phyloP scores from a whole-genome alignment of 768 basidiomycete genomes.

The Artomyces pyxidatus region DNA sequence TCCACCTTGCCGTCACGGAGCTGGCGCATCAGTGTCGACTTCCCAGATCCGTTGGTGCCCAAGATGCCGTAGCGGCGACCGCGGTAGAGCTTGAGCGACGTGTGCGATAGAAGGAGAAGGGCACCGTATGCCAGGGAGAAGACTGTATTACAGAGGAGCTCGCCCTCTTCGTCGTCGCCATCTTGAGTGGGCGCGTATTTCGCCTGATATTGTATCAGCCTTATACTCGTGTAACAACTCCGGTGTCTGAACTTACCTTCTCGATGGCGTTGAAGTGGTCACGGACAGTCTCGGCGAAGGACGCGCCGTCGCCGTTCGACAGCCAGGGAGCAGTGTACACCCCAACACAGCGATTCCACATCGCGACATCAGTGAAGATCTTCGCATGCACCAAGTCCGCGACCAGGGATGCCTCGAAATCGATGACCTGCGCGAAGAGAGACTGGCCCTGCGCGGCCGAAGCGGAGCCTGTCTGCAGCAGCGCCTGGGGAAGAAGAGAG shows the following conservation, averaged over 20 bases:
- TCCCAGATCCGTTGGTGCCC: slow-evolving; percentile 93
- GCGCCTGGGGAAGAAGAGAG: slow-evolving; percentile 47
- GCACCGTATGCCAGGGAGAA: slow-evolving; percentile 97
- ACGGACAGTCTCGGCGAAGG: slow-evolving; percentile 57
- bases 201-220: slow-evolving; percentile 31
- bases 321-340: slow-evolving; percentile 68
- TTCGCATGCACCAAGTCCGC: slow-evolving; percentile 67
- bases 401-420: slow-evolving; percentile 67
- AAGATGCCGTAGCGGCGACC: slow-evolving; percentile 93
- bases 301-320: slow-evolving; percentile 30
- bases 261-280: slow-evolving; percentile 74
- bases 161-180: slow-evolving; percentile 61
- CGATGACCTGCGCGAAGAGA: slow-evolving; percentile 50
- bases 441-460: slow-evolving; percentile 47
- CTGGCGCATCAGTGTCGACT: slow-evolving; percentile 93
- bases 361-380: slow-evolving; percentile 41
- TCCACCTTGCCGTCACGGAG: slow-evolving; percentile 93
- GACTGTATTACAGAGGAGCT: slow-evolving; percentile 83
- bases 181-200: slow-evolving; percentile 40
- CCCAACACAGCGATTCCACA: slow-evolving; percentile 68
- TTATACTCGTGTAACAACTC: neutral
- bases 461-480: slow-evolving; percentile 32
- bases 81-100: slow-evolving; percentile 79
- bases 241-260: slow-evolving; percentile 34
- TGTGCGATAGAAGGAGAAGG: slow-evolving; percentile 89